Conservation (phyloP, 805 yeast genomes). For the Metschnikowia continentalis region DNA sequence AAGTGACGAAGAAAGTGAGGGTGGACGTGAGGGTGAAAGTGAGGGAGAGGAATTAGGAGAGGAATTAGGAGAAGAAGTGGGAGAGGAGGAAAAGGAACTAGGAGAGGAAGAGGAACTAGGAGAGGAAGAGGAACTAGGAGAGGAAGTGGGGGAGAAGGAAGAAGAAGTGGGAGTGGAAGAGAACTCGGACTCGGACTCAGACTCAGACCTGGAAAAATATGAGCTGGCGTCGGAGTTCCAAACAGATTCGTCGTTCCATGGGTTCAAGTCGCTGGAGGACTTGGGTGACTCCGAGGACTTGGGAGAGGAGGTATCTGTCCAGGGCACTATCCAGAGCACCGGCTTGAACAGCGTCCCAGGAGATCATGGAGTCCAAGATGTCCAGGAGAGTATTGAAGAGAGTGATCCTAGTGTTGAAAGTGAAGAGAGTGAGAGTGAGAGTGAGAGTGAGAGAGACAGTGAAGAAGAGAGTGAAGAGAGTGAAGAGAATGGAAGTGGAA, state of each 20-base stretch:
- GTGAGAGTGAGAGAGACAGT: constrained; percentile 26
- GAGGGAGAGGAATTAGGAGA: no score
- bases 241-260: constrained; percentile 15
- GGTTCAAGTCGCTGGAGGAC: constrained; percentile 2
- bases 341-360: no score
- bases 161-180: not conserved
- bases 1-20: no score
- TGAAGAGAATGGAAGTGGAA: not conserved
- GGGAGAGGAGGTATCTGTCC: not conserved
- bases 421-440: constrained; percentile 16
- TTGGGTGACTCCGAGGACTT: constrained; percentile 2
- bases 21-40: no score
- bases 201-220: constrained; percentile 20
- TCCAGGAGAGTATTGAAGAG: not conserved
- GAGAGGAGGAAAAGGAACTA: not conserved
- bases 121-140: not conserved
- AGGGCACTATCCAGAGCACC: no score
- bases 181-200: constrained; percentile 3
- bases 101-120: not conserved
- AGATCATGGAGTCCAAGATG: no score
- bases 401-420: constrained; percentile 9
- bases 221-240: constrained; percentile 33
- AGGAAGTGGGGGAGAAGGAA: not conserved
- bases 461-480: constrained; percentile 17
- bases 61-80: not conserved